Percentiles rank a stretch among this genome's conserved stretches.
These are phyloP conservation scores for Fusarium burgessii DNA, from an alignment of 2,329 filamentous ascomycete species.

Conservation along the genomic window DNA sequence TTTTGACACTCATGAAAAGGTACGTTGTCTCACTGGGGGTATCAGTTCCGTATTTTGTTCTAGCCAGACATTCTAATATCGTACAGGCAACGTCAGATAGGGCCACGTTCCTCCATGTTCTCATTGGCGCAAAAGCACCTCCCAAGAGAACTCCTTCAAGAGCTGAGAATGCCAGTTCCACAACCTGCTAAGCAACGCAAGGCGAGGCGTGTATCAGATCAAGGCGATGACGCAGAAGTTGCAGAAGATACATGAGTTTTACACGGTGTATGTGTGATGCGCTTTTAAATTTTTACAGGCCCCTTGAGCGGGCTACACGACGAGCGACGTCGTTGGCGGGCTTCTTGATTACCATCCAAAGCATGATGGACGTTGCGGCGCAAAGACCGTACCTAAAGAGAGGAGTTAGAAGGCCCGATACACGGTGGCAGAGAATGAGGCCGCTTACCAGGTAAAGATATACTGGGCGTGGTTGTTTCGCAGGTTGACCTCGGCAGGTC, in stretches of 20 bases:
- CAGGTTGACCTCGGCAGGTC: slow-evolving; percentile 89
- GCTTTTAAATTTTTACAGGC: slow-evolving; percentile 43
- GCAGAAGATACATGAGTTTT: slow-evolving; percentile 51
- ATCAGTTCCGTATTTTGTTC: slow-evolving; percentile 41
- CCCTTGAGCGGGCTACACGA: slow-evolving; percentile 64
- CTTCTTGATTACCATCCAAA: slow-evolving; percentile 95
- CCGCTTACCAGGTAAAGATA: slow-evolving; percentile 94
- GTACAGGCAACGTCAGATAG: slow-evolving; percentile 81
- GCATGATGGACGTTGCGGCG: slow-evolving; percentile 90
- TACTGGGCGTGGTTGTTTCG: slow-evolving; percentile 98
- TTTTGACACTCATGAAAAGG: slow-evolving; percentile 86
- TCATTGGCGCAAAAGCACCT: slow-evolving; percentile 86
- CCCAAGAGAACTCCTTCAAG: slow-evolving; percentile 84
- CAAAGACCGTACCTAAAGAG: slow-evolving; percentile 82
- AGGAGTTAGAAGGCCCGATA: background rate
- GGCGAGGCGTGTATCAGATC: slow-evolving; percentile 47
- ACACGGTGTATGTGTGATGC: slow-evolving; percentile 18
- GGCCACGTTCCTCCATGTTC: slow-evolving; percentile 78
- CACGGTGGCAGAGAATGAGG: background rate
- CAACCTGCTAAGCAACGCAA: slow-evolving; percentile 62
- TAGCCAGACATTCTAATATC: slow-evolving; percentile 47
- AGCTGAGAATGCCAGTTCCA: slow-evolving; percentile 77
- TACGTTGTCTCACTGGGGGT: slow-evolving; percentile 58
- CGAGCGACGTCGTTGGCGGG: slow-evolving; percentile 78
- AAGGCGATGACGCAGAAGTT: slow-evolving; percentile 52